These are phyloP conservation scores for Lentinula novae-zelandiae DNA, from an alignment of 1,284 basidiomycete genomes.

Conservation along the genomic window DNA sequence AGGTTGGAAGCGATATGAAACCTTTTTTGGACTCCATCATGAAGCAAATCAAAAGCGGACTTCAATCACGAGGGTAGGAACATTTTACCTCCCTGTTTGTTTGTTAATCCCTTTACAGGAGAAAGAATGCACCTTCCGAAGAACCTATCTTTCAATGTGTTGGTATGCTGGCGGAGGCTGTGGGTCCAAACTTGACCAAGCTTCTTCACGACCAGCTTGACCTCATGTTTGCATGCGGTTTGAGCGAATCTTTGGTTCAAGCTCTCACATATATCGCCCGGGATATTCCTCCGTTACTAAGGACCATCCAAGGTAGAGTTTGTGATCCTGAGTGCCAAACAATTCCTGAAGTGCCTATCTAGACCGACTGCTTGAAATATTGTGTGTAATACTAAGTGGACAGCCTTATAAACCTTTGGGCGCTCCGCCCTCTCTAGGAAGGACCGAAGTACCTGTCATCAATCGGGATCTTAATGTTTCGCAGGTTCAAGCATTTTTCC, in stretches of 20 bases:
- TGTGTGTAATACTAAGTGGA: conserved; percentile 79
- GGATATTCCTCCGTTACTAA: conserved; percentile 88
- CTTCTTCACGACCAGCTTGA: conserved; percentile 96
- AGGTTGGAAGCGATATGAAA: conserved; percentile 94
- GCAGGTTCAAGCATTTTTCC: conserved; percentile 37
- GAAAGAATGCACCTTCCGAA: conserved; percentile 91
- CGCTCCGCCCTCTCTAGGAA: conserved; percentile 57
- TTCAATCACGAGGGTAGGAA: conserved; percentile 80
- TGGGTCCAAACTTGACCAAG: conserved; percentile 95
- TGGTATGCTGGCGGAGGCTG: conserved; percentile 92
- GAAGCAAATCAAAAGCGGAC: conserved; percentile 83
- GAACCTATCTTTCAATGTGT: conserved; percentile 98
- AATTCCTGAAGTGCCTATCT: conserved; percentile 8
- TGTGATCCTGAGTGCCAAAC: neutral
- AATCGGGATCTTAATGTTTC: conserved; percentile 57
- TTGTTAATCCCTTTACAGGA: conserved; percentile 41
- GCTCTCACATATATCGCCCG: conserved; percentile 86
- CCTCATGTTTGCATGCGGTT: conserved; percentile 93
- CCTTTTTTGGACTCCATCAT: conserved; percentile 94
- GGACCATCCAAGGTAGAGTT: conserved; percentile 84
- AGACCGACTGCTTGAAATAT: conserved; percentile 85
- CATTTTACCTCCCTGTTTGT: conserved; percentile 4
- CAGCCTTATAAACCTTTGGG: conserved; percentile 86
- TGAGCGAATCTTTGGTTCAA: conserved; percentile 86
- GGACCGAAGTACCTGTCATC: conserved; percentile 47